Evolutionary conservation across 179 eudicot species (phyloP).

Genomic region (Silene vulgaris): DNA sequence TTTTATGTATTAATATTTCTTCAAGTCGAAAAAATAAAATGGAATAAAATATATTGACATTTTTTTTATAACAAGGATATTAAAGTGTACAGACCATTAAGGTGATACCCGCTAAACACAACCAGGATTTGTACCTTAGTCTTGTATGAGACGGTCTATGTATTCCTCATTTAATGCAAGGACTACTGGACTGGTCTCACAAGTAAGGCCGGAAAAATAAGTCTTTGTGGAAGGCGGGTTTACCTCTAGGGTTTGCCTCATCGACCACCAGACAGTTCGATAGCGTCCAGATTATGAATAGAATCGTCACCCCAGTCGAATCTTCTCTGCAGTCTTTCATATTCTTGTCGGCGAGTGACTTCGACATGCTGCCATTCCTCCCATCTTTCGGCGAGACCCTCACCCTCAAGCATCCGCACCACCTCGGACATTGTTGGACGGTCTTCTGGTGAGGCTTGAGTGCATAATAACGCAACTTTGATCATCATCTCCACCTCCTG

Average conservation of each 20-base stretch:
- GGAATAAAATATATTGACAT: not conserved
- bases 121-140: no score
- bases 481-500: slow-evolving; percentile 85
- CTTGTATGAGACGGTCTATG: no score
- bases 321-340: slow-evolving; percentile 70
- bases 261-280: slow-evolving; percentile 28
- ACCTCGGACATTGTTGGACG: slow-evolving; percentile 96
- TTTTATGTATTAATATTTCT: not conserved
- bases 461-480: slow-evolving; percentile 84
- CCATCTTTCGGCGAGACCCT: slow-evolving; percentile 98
- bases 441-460: slow-evolving; percentile 80
- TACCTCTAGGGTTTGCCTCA: not conserved
- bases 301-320: slow-evolving; percentile 53
- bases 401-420: slow-evolving; percentile 97
- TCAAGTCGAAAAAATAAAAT: not conserved
- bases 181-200: no score
- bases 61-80: no score
- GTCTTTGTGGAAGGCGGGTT: not conserved
- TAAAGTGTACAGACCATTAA: no score
- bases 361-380: slow-evolving; percentile 88
- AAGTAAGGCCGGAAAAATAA: no score
- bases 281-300: slow-evolving; percentile 55
- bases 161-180: no score
- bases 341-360: slow-evolving; percentile 68
- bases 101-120: no score